A percentile compares a stretch with the other conserved stretches of the same genome.
phyloP scores from a whole-genome alignment of 208 protist species.

The Leishmania mexicana region DNA sequence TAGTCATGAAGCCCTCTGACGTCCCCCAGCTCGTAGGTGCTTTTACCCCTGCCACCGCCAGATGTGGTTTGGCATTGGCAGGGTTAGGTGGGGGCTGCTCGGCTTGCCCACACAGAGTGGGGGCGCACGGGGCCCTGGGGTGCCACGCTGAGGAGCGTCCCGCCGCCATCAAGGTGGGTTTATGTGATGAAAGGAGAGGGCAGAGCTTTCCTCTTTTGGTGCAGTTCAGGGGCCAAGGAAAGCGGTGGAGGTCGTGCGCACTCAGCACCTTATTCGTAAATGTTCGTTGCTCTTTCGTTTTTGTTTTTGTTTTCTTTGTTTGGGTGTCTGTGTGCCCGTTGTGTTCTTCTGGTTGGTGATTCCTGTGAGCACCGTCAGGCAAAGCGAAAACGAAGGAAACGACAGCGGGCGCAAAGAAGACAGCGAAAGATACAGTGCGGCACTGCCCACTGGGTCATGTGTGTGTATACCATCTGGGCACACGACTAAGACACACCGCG shows the following conservation, averaged over 20 bases:
- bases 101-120: neutral
- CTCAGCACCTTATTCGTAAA: neutral
- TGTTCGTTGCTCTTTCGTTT: neutral
- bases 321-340: neutral
- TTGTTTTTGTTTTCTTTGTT: neutral
- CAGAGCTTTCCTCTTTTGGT: neutral
- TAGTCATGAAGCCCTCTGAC: neutral
- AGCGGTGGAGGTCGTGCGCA: neutral
- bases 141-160: neutral
- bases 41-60: neutral
- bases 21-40: neutral
- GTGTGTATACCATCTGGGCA: neutral
- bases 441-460: neutral
- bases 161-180: no score
- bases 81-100: no score
- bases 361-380: neutral
- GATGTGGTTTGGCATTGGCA: neutral
- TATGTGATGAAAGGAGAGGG: neutral
- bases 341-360: neutral
- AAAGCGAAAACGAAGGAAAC: no score
- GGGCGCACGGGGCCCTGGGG: neutral
- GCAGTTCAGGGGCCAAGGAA: neutral
- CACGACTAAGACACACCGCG: neutral
- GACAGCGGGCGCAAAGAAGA: neutral
- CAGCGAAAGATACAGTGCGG: neutral